phyloP scores from a whole-genome alignment of 78 protist species.

The Anaeramoeba ignava region DNA sequence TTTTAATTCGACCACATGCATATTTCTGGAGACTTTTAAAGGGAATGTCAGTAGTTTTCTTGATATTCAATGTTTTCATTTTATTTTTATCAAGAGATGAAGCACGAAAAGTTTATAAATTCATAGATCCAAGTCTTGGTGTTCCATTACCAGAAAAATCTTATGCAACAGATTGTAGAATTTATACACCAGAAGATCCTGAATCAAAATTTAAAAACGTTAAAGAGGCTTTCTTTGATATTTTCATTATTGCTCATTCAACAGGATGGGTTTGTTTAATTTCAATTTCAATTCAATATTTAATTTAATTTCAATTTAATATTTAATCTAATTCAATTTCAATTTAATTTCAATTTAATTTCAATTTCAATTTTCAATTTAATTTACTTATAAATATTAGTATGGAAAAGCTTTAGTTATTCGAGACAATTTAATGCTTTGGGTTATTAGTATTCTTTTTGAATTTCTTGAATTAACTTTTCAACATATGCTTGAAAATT shows the following conservation, averaged over 20 bases:
- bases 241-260: too few relatives aligned
- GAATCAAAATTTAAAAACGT: too few relatives aligned
- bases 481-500: slow-evolving; percentile 58
- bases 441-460: slow-evolving; percentile 29
- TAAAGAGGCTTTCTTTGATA: too few relatives aligned
- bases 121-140: slow-evolving; percentile 43
- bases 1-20: slow-evolving; percentile 73
- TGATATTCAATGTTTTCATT: slow-evolving; percentile 40
- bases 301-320: too few relatives aligned
- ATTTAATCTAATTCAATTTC: too few relatives aligned
- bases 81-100: slow-evolving; percentile 29
- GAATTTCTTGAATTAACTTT: slow-evolving; percentile 63
- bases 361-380: neutral
- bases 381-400: neutral
- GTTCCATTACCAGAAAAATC: slow-evolving; percentile 48
- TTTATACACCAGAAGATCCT: slow-evolving; percentile 52
- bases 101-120: slow-evolving; percentile 37
- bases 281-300: too few relatives aligned
- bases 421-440: neutral
- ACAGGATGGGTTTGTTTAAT: too few relatives aligned
- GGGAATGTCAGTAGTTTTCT: slow-evolving; percentile 55
- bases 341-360: too few relatives aligned
- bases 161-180: slow-evolving; percentile 57
- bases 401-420: neutral
- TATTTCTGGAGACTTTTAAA: slow-evolving; percentile 64